Evolutionary conservation across 306 rosid species (phyloP).

Genomic region (Malus sieversii): DNA sequence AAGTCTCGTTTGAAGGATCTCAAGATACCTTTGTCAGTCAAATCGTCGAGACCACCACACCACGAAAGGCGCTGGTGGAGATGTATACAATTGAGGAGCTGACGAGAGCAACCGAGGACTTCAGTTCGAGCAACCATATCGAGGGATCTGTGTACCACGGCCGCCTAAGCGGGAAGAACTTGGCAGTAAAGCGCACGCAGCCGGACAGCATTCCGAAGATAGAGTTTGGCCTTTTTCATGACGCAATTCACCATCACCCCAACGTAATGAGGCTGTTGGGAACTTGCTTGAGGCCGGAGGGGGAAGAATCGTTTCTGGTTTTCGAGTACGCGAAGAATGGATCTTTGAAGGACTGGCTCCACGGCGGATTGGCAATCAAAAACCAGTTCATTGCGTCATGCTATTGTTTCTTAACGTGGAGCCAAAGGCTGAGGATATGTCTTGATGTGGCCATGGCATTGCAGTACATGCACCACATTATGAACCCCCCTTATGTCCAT

Average conservation of each 20-base stretch:
- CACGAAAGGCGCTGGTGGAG: slow-evolving; percentile 44
- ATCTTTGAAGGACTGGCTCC: slow-evolving; percentile 87
- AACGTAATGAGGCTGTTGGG: slow-evolving; percentile 68
- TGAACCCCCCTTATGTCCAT: slow-evolving; percentile 67
- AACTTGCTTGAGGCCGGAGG: slow-evolving; percentile 37
- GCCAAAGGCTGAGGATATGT: slow-evolving; percentile 70
- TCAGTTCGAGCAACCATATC: slow-evolving; percentile 62
- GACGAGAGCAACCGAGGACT: slow-evolving; percentile 69
- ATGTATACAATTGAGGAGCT: slow-evolving; percentile 51
- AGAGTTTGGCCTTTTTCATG: slow-evolving; percentile 49
- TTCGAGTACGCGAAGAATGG: slow-evolving; percentile 83
- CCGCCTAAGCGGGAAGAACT: slow-evolving; percentile 65
- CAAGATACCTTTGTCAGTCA: slow-evolving; percentile 38
- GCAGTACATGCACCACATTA: slow-evolving; percentile 68
- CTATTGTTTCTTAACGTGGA: slow-evolving; percentile 85
- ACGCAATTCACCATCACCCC: slow-evolving; percentile 57
- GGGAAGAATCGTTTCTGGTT: slow-evolving; percentile 49
- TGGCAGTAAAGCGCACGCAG: slow-evolving; percentile 54
- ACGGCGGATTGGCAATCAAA: slow-evolving; percentile 86
- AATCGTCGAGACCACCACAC: slow-evolving; percentile 14
- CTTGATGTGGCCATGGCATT: slow-evolving; percentile 70
- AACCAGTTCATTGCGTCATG: slow-evolving; percentile 90
- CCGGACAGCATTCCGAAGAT: slow-evolving; percentile 35
- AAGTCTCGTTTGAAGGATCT: slow-evolving; percentile 71
- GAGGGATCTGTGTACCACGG: slow-evolving; percentile 79